Base-by-base conservation (phyloP, 2,329 filamentous ascomycete species). In the Colletotrichum aenigma region DNA sequence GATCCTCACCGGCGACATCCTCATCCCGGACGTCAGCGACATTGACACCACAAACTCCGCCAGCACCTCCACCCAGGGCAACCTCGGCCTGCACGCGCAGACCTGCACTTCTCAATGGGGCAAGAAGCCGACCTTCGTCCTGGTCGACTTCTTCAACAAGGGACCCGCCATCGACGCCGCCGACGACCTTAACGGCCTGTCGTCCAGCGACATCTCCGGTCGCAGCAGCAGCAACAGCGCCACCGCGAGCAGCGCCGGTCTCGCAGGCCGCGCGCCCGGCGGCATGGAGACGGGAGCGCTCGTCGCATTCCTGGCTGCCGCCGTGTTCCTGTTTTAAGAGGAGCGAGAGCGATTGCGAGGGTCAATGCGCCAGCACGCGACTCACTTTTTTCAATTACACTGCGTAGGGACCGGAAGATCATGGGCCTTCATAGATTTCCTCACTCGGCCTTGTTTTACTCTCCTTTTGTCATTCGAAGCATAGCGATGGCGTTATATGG, bases 81-180 rank as follows among this genome's bases (percentile, higher is more conserved):
- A 87, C 67, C 80, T 92, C 56, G 91, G 91, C 58, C 82, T 82
- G 64, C 89, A 92, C 30, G 90, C 91, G 38, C 82, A 85, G 58
- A 83, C 82, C 73, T 96, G 92, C 82, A 84, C 86, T 68, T 81
- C 79, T 4, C 84, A 91, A 76, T 96, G 93, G 87, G 89, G 89
- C n/a, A 84, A 86, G 32, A 86, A 88, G 66, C 94, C 95, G n/a
- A 92, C 89, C 4, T 96, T 95, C 79, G 89, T 95, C 24, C 88
- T 97, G 12, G 94, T 96, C 2, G 95, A 97, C 84, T 96, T 95
- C 83, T 96, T 93, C 83, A 93, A 95, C 82, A 88, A 92, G 75
- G 94, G 93, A 0, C 91, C 93, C 0, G 91, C 94, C 36, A 91
- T 97, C 70, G 87, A 88, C 8, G 92, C 93, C 1, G 93, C 94